Evolutionary conservation across 2,329 filamentous ascomycete genomes (phyloP), one percentile per base, ranked within the genome.

Genomic region (Clarireedia sp.): DNA sequence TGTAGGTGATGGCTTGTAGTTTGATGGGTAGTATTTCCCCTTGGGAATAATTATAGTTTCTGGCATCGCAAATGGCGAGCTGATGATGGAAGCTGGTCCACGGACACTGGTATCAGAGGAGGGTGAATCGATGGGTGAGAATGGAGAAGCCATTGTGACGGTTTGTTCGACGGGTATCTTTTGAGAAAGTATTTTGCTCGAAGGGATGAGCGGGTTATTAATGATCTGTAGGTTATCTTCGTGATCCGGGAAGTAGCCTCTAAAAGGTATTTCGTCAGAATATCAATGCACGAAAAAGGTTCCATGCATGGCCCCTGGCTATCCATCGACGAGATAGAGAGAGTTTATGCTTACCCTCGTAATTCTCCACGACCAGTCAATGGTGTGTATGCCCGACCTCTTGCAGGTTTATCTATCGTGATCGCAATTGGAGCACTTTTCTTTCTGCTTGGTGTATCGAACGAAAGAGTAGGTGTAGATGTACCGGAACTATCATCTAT

Each of bases 11-110:
- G 58, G 58, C 60, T 81, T 78, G 62, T 82, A 84, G 67, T 83
- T 83, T 24, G 79, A 77, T 0, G 81, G 81, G 57, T 84, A 82
- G 62, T 84, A 85, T 68, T 83, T 84, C 23, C 81, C 81, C 69
- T 82, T 72, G 0, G 80, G 78, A 33, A 81, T 68, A 68, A 37
- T 24, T 12, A 67, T 54, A 19, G 58, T 43, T 33, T 62, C 51
- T 49, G 59, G 51, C 53, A 58, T 49, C 5, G 54, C 50, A 9
- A 57, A 45, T 17, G 55, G 52, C 38, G 53, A n/a, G 58, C 51
- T 12, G 51, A 57, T 8, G 7, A 55, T 55, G 16, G 53, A 45
- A 44, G 38, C 37, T 17, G 53, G 47, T 38, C 47, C 54, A 46
- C 10, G 60, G 48, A 14, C 36, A 47, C 29, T 50, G 14, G 41